Evolutionary conservation across 192 early-diverging fungal species (phyloP).

Genomic region (Mortierella hygrophila): DNA sequence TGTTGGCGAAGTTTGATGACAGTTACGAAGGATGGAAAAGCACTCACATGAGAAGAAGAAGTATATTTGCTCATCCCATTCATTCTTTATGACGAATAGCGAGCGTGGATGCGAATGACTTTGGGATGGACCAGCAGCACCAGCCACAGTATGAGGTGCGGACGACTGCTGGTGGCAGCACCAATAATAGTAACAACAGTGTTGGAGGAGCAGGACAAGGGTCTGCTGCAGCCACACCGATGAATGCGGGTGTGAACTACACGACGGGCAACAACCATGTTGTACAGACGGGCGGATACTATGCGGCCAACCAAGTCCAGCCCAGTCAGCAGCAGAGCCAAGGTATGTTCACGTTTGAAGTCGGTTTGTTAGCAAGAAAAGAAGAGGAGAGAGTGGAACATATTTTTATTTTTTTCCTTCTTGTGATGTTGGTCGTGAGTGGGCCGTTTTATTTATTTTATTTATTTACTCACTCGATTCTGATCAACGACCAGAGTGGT

Average conservation of each 20-base stretch:
- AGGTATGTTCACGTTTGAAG: not conserved
- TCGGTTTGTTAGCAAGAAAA: no score
- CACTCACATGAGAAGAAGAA: no score
- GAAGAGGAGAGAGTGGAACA: not conserved
- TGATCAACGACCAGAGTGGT: not conserved
- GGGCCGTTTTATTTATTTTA: not conserved
- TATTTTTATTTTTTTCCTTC: not conserved
- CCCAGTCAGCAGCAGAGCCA: not conserved
- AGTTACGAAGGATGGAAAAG: not conserved
- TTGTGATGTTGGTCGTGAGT: not conserved
- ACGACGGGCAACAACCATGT: not conserved
- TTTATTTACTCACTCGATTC: not conserved
- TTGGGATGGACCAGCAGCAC: conserved; percentile 30
- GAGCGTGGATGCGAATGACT: conserved; percentile 23
- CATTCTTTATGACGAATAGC: conserved; percentile 4
- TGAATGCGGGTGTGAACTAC: conserved; percentile 11
- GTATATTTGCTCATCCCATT: not conserved
- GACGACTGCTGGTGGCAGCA: not conserved
- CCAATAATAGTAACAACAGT: not conserved
- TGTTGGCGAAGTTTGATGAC: not conserved
- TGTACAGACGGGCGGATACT: not conserved
- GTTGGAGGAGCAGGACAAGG: not conserved
- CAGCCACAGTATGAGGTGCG: conserved; percentile 27
- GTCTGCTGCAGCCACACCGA: conserved; percentile 3
- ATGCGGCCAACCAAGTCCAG: not conserved